Percentiles rank a stretch among this genome's conserved stretches.
These are phyloP conservation scores for Coprinopsis marcescibilis DNA, from an alignment of 768 basidiomycete species.

Conservation along the genomic window DNA sequence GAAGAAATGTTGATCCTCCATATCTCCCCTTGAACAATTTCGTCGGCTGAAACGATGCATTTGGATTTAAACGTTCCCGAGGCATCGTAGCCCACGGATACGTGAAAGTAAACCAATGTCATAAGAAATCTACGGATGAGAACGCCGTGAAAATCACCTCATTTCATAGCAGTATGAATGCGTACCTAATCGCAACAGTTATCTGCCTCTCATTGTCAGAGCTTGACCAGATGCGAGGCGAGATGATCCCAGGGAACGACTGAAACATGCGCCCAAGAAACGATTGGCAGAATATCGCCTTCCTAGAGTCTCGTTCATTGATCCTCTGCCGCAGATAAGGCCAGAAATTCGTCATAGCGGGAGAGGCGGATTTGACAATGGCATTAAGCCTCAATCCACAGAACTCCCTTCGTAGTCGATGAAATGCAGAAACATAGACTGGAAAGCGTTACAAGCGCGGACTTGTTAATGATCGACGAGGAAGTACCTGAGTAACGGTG, in stretches of 20 bases:
- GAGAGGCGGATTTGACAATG: conserved; percentile 33
- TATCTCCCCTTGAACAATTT: conserved; percentile 50
- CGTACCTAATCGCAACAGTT: conserved; percentile 49
- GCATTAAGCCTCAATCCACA: conserved; percentile 42
- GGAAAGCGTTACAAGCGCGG: neutral
- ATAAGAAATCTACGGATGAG: conserved; percentile 48
- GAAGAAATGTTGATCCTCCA: conserved; percentile 45
- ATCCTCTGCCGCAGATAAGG: conserved; percentile 57
- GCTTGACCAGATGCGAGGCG: conserved; percentile 48
- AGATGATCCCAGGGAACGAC: conserved; percentile 28
- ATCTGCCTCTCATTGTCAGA: conserved; percentile 56
- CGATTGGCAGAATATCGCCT: conserved; percentile 35
- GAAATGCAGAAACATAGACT: conserved; percentile 62
- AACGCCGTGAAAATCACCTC: neutral
- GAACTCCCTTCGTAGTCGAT: conserved; percentile 41
- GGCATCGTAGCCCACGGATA: conserved; percentile 45
- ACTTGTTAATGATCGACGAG: neutral
- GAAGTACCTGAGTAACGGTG: conserved; percentile 14
- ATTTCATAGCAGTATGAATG: conserved; percentile 1
- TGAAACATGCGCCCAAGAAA: conserved; percentile 42
- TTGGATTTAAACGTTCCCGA: conserved; percentile 13
- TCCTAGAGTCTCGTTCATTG: conserved; percentile 34
- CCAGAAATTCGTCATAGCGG: conserved; percentile 60
- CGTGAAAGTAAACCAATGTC: conserved; percentile 55
- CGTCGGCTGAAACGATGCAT: conserved; percentile 43